Conservation (phyloP, 2,329 filamentous ascomycete genomes). For the Niveomyces coronatus region DNA sequence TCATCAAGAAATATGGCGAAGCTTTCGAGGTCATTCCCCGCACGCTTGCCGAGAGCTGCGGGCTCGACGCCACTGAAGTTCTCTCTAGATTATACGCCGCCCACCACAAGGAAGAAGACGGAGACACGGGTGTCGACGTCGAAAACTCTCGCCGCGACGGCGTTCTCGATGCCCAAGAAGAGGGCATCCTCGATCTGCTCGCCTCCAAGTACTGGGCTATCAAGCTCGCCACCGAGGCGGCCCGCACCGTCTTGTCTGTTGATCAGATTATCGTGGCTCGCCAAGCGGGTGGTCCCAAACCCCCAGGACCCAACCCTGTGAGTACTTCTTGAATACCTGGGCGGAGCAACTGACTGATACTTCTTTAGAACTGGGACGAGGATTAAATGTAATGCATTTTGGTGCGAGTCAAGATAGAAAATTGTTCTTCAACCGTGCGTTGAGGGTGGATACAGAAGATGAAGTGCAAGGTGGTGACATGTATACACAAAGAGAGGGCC, state of each 20-base stretch:
- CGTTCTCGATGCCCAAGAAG: conserved; percentile 72
- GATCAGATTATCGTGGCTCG: conserved; percentile 98
- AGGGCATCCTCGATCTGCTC: conserved; percentile 86
- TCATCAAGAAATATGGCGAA: conserved; percentile 94
- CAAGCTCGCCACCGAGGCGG: conserved; percentile 89
- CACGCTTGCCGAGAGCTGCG: conserved; percentile 87
- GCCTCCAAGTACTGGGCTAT: conserved; percentile 94
- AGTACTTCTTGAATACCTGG: conserved; percentile 13
- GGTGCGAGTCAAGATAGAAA: conserved; percentile 14
- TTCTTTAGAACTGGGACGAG: conserved; percentile 49
- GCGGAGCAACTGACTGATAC: background rate
- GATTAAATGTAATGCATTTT: conserved; percentile 31
- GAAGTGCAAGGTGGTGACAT: background rate
- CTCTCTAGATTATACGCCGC: conserved; percentile 86
- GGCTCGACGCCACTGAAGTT: conserved; percentile 94
- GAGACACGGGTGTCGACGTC: conserved; percentile 88
- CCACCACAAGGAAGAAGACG: conserved; percentile 79
- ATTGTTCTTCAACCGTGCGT: too few species aligned
- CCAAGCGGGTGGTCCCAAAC: conserved; percentile 95
- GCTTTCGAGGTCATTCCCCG: conserved; percentile 95
- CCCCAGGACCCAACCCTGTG: conserved; percentile 79
- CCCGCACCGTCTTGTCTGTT: conserved; percentile 85
- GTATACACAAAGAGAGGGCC: conserved; percentile 6
- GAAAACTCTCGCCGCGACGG: conserved; percentile 78
- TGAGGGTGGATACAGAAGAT: conserved; percentile 9